These are phyloP conservation scores for Fusarium albidum DNA, from an alignment of 2,329 filamentous ascomycete species.

Conservation along the genomic window DNA sequence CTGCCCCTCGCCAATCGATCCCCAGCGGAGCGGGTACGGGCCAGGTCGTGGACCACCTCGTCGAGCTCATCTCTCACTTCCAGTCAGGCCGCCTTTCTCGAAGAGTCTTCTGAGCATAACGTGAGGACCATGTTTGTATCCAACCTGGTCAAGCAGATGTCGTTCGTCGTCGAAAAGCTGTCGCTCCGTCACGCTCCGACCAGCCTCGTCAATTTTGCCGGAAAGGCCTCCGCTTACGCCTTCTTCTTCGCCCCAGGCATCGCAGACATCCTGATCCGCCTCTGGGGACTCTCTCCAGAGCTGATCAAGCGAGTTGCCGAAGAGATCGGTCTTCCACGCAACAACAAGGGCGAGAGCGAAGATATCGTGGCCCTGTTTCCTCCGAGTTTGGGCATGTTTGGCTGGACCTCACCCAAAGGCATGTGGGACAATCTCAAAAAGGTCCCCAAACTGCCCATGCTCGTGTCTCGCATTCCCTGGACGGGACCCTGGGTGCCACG, in stretches of 20 bases:
- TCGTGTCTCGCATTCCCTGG: slow-evolving; percentile 80
- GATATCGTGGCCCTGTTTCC: slow-evolving; percentile 77
- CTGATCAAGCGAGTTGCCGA: slow-evolving; percentile 75
- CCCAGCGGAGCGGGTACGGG: slow-evolving; percentile 54
- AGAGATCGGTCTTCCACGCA: slow-evolving; percentile 71
- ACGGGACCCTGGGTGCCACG: slow-evolving; percentile 83
- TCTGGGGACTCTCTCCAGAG: slow-evolving; percentile 78
- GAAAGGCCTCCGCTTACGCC: slow-evolving; percentile 89
- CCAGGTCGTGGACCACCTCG: slow-evolving; percentile 58
- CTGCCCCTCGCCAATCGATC: slow-evolving; percentile 67
- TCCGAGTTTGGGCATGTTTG: slow-evolving; percentile 64
- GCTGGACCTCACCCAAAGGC: slow-evolving; percentile 61
- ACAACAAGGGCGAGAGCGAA: slow-evolving; percentile 64
- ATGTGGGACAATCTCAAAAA: slow-evolving; percentile 68
- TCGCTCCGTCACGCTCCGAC: slow-evolving; percentile 73
- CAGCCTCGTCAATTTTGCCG: slow-evolving; percentile 83
- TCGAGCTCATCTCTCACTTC: slow-evolving; percentile 73
- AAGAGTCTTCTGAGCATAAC: slow-evolving; percentile 83
- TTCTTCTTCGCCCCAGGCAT: slow-evolving; percentile 93
- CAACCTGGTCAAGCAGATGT: slow-evolving; percentile 84
- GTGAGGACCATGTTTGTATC: slow-evolving; percentile 86
- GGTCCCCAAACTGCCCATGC: slow-evolving; percentile 70
- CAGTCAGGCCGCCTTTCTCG: slow-evolving; percentile 61
- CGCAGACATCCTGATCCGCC: slow-evolving; percentile 80
- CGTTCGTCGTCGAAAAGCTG: slow-evolving; percentile 89